Base-by-base conservation (phyloP, 176 grass and related monocot genomes). In the Cenchrus fungigraminus region DNA sequence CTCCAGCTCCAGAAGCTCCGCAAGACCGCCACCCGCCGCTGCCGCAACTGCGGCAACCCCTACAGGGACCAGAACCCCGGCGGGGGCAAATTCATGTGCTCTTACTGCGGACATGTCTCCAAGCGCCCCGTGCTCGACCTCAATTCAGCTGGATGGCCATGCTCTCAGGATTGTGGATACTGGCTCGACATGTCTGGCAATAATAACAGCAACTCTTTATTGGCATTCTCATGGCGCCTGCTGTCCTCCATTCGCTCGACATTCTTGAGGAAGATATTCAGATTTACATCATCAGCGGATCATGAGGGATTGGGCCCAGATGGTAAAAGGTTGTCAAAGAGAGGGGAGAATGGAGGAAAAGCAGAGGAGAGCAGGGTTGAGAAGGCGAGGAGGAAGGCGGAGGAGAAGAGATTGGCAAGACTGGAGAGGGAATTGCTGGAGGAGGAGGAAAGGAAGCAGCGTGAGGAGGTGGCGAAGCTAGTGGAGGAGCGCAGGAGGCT, bases 41-140 rank as follows among this genome's bases (percentile, higher is more conserved):
- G 96, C 83, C 91, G 96, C 68, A 98, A 98, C 80, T 98, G 96
- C 86, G 91, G 74, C 84, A 89, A 87, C 31, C 96, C 96, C 2
- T 98, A 98, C 74, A 74, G 88, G n/a, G 93, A 98, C 74, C 96
- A 98, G 89, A 98, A 98, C 77, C 96, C 96, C 1, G 93, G 91
- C 0, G 93, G 91, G 0, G 96, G 93, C 5, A 92, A 92, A 67
- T 98, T 95, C 89, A 98, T 95, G 96, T 98, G 96, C 88, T 93
- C 96, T 0, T 95, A 86, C 58, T 98, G 96, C 17, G 96, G 96
- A 25, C 96, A 95, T 11, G 71, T 98, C 20, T 98, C 96, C 52
- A 98, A 92, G 60, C 87, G 96, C 44, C 96, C 96, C 3, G 96
- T 94, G 7, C 82, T 98, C 16, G 93, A 95, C 56, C 87, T 98